Evolutionary conservation across 805 yeast species (phyloP).

Genomic region (Candida khao-thaluensis): DNA sequence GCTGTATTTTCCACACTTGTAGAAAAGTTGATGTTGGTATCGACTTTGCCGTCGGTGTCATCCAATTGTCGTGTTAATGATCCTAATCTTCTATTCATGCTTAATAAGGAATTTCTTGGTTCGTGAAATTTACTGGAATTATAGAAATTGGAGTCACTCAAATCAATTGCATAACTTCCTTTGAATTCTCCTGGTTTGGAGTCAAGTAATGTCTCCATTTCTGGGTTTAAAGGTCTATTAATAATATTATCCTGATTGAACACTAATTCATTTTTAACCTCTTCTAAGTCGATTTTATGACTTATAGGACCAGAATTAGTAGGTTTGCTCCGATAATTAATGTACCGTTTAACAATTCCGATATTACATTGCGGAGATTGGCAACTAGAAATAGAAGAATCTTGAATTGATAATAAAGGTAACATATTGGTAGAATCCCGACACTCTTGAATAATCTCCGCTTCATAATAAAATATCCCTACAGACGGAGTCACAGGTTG

Average conservation of each 20-base stretch:
- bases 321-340: constrained; percentile 22
- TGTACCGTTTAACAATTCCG: constrained; percentile 32
- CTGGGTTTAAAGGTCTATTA: constrained; percentile 17
- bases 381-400: constrained; percentile 32
- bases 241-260: constrained; percentile 17
- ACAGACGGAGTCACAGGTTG: constrained; percentile 30
- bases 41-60: constrained; percentile 32
- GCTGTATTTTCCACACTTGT: constrained; percentile 16
- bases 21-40: constrained; percentile 36
- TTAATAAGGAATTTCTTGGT: constrained; percentile 31
- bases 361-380: constrained; percentile 31
- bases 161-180: constrained; percentile 42
- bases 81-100: constrained; percentile 36
- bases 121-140: constrained; percentile 36
- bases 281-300: constrained; percentile 28
- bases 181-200: constrained; percentile 40
- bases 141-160: constrained; percentile 39
- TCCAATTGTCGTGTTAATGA: constrained; percentile 27
- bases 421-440: constrained; percentile 30
- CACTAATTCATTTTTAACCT: constrained; percentile 27
- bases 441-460: constrained; percentile 34
- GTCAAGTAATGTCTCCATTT: constrained; percentile 26
- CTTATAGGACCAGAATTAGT: constrained; percentile 9
- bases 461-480: constrained; percentile 43
- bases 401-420: constrained; percentile 35